Percentiles rank a stretch among this genome's conserved stretches.
phyloP scores from a whole-genome alignment of 805 yeast species.

The Cyberlindnera mrakii region DNA sequence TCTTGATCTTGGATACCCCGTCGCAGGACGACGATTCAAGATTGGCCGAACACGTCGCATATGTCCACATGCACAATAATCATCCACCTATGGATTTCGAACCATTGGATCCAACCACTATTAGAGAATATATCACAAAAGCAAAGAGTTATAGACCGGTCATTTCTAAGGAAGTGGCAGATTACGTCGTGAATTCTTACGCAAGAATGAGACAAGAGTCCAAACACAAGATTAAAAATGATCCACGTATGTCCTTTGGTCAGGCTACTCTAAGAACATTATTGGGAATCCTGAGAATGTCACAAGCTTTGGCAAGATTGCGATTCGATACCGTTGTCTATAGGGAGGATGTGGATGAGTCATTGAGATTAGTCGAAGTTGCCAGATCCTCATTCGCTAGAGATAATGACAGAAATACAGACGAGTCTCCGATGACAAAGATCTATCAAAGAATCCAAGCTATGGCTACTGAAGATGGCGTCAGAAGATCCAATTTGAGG shows the following conservation, averaged over 20 bases:
- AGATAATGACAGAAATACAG: constrained; percentile 43
- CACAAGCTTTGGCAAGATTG: constrained; percentile 91
- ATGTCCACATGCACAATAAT: constrained; percentile 86
- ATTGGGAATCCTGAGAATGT: constrained; percentile 81
- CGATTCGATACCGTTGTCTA: constrained; percentile 71
- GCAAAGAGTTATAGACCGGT: constrained; percentile 85
- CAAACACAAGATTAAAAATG: constrained; percentile 63
- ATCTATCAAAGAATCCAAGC: constrained; percentile 67
- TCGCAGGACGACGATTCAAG: constrained; percentile 72
- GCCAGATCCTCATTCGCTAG: constrained; percentile 74
- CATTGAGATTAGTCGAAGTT: constrained; percentile 76
- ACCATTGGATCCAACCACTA: constrained; percentile 72
- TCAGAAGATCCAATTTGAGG: constrained; percentile 29
- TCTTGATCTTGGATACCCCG: constrained; percentile 81
- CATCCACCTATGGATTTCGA: constrained; percentile 76
- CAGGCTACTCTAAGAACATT: constrained; percentile 96
- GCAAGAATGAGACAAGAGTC: constrained; percentile 92
- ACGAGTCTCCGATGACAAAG: constrained; percentile 63
- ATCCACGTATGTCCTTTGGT: constrained; percentile 65
- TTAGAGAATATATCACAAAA: constrained; percentile 81
- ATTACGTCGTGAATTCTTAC: constrained; percentile 78
- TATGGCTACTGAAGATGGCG: constrained; percentile 38
- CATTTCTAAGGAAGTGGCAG: constrained; percentile 77
- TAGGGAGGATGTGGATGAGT: constrained; percentile 89
- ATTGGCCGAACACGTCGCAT: constrained; percentile 90